These are phyloP conservation scores for Spergularia marina DNA, from an alignment of 148 eudicot species.

Conservation along the genomic window DNA sequence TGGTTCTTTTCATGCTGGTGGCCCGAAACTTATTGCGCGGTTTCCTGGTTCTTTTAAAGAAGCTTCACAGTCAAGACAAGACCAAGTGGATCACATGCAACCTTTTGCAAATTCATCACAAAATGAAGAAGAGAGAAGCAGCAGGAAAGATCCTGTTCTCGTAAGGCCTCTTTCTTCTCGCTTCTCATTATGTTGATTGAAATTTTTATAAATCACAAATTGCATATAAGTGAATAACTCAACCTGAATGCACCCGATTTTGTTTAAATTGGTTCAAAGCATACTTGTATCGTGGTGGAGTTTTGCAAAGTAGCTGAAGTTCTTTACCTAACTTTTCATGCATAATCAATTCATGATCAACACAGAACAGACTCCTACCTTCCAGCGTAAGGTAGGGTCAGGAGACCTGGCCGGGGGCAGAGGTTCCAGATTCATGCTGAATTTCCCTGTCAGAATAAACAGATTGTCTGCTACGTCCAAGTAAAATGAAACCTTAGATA, in stretches of 20 bases:
- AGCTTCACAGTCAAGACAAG: conserved; percentile 53
- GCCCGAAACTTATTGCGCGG: conserved; percentile 51
- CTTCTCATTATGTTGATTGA: neutral
- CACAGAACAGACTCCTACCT: neutral
- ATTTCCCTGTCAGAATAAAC: too few relatives aligned
- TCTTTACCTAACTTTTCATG: neutral
- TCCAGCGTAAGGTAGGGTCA: neutral
- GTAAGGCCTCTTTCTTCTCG: conserved; percentile 46
- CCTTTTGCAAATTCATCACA: conserved; percentile 37
- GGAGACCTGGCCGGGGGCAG: too few relatives aligned
- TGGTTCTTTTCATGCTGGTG: conserved; percentile 45
- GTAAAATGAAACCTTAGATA: neutral
- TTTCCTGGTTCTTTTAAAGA: conserved; percentile 90
- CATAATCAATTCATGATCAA: neutral
- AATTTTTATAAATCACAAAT: neutral
- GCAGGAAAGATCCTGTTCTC: conserved; percentile 60
- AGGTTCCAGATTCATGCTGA: too few relatives aligned
- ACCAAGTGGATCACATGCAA: conserved; percentile 34
- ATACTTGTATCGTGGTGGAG: neutral
- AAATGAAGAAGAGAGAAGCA: conserved; percentile 53
- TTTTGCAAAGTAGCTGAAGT: neutral
- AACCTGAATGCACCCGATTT: too few relatives aligned
- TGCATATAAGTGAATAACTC: neutral
- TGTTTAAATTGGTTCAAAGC: neutral
- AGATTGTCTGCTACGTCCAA: neutral